Evolutionary conservation across 2,329 filamentous ascomycete species (phyloP), one percentile per base, ranked within the genome.

Genomic region (Cercospora zeae-maydis): DNA sequence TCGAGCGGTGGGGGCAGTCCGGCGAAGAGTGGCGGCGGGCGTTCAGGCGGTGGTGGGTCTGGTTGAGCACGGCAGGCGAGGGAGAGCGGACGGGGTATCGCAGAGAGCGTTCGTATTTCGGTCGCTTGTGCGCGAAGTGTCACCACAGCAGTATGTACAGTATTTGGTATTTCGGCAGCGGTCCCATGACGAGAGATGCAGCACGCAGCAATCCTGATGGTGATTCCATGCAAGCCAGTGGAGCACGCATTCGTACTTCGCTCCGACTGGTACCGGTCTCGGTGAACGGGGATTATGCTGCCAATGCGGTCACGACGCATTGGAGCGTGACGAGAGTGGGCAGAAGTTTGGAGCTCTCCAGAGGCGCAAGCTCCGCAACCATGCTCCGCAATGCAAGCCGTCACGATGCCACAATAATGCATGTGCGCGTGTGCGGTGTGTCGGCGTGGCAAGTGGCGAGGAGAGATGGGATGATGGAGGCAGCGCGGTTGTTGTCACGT

Each of bases 21-120:
- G 61, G 70, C 73, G n/a, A 77, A 78, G 69, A 70, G 73, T 56
- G 74, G 74, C 19, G 74, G 76, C 27, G 68, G 66, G 27, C 72
- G 73, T 66, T 71, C 64, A 58, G 73, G 73, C 42, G 56, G 56
- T 10, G 56, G 56, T 31, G 45, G 37, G 10, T 47, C 57, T 36
- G 57, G 57, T 14, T 59, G 47, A 59, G 31, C 14, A 30, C 7
- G 16, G 36, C 16, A 45, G 33, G 27, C 33, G 55, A 13, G 55
- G 7, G 21, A 16, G 19, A 30, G 24, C n/a, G 13, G 24, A 52
- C 24, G 9, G 10, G 45, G 16, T 13, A 16, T 27, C 24, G 45
- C 19, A 30, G 19, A n/a, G 24, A 5, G 13, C 24, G 47, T 11
- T 31, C 24, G 27, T 31, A 52, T 16, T 52, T 52, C 30, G 47